A percentile compares a stretch with the other conserved stretches of the same genome.
These are phyloP conservation scores for Thraustotheca clavata DNA, from an alignment of 352 stramenopile species.

Conservation along the genomic window DNA sequence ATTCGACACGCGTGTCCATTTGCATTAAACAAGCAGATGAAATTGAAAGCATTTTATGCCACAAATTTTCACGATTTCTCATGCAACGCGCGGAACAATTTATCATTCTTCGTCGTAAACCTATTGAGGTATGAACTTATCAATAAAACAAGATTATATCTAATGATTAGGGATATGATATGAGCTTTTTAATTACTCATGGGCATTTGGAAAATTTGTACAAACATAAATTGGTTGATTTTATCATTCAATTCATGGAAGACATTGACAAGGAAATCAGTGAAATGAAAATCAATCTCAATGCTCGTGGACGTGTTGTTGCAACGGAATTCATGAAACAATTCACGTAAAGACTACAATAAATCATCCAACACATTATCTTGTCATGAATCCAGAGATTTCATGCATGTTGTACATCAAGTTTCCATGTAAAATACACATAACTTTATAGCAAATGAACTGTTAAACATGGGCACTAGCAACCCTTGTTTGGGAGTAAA, in stretches of 20 bases:
- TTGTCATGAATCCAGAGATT: too few relatives aligned
- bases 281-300: constrained; percentile 95
- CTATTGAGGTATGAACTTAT: constrained; percentile 42
- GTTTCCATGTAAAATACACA: too few relatives aligned
- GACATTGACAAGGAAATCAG: constrained; percentile 98
- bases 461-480: too few relatives aligned
- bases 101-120: constrained; percentile 90
- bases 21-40: constrained; percentile 94
- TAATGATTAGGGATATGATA: constrained; percentile 83
- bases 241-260: constrained; percentile 97
- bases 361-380: too few relatives aligned
- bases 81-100: constrained; percentile 96
- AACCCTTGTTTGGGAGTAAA: too few relatives aligned
- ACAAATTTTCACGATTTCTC: constrained; percentile 94
- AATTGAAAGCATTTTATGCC: constrained; percentile 90
- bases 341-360: constrained; percentile 44
- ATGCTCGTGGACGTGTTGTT: constrained; percentile 89
- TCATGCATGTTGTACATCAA: too few relatives aligned
- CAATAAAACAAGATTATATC: not conserved
- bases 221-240: constrained; percentile 96
- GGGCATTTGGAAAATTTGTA: constrained; percentile 92
- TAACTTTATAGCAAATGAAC: too few relatives aligned
- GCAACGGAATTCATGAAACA: constrained; percentile 94
- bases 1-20: constrained; percentile 93
- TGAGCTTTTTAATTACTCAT: constrained; percentile 94